Percentiles rank a stretch among this genome's conserved stretches.
Conservation (phyloP, 257 asterid genomes). For the Echium plantagineum region DNA sequence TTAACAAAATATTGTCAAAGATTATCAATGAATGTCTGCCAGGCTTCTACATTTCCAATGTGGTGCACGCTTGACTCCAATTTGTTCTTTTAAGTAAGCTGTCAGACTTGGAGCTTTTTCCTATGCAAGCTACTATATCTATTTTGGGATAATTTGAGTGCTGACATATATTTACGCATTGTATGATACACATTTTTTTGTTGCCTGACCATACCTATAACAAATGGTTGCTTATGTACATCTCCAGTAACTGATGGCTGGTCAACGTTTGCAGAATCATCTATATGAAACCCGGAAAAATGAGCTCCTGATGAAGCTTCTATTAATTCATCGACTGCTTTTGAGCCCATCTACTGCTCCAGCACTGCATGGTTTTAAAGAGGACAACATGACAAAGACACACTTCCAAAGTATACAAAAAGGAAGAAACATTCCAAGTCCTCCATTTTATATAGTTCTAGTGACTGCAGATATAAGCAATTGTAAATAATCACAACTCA, state of each 20-base stretch:
- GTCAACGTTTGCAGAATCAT: conserved; percentile 28
- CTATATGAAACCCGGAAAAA: conserved; percentile 84
- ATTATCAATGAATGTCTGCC: too few relatives aligned
- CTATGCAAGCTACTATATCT: neutral
- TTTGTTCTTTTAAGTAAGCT: neutral
- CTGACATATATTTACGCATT: neutral
- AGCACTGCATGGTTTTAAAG: conserved; percentile 15
- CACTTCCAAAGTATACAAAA: conserved; percentile 1
- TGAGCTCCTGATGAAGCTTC: conserved; percentile 91
- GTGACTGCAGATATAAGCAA: neutral
- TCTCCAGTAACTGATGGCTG: conserved; percentile 45
- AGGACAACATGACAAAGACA: conserved; percentile 4
- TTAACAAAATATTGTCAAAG: too few relatives aligned
- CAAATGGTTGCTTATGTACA: conserved; percentile 69
- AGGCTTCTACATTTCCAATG: too few relatives aligned
- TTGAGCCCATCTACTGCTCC: conserved; percentile 59
- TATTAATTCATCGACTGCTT: conserved; percentile 75
- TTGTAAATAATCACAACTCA: neutral
- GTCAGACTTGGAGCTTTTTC: neutral
- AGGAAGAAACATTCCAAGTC: neutral
- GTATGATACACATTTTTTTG: neutral
- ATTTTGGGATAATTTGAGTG: neutral
- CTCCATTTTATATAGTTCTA: neutral
- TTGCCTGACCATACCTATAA: conserved; percentile 54
- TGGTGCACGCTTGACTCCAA: too few relatives aligned